Base-by-base conservation (phyloP, 371 early-diverging fungal species). In the Rhizopus sp. region DNA sequence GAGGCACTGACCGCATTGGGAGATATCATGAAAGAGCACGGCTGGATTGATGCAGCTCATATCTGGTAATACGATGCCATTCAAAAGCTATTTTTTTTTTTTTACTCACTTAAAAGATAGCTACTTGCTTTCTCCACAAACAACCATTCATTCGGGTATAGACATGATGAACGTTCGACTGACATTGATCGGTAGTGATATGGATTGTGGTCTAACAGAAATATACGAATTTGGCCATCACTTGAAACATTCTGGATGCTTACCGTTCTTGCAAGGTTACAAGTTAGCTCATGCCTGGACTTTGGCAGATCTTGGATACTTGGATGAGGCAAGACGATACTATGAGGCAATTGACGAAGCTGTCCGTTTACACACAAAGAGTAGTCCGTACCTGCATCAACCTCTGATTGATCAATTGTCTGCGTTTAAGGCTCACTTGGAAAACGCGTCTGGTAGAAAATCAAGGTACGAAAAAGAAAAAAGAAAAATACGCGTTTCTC, bases 181-280 rank as follows among this genome's bases (percentile, higher is more conserved):
- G 42, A 85, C 87, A 0, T 64, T 92, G 5, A 57, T 92, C 34
- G 88, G 89, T 29, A 78, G 72, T 12, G 79, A 86, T 51, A 38
- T 78, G 12, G 78, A 80, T 15, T 79, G 89, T 8, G 75, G 73
- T 46, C 61, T 88, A 49, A 91, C 91, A 1, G 95, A 95, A 66
- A 69, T 95, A 13, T 92, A 81, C 62, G 97, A 97, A 69, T 88
- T 87, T 70, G 85, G 86, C 7, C 68, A 80, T 42, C 85, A 89
- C 4, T 67, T 72, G 29, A 78, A 74, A 9, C 77, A 84, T 16
- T 48, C 69, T 12, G 53, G 75, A 23, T 70, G 85, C 12, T 58
- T 95, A 7, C 94, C 95, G 3, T 93, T 91, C 69, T 64, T 97
- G 49, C 96, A 95, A 69, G 88, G 91, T 0, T 95, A 92, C 75